Base-by-base conservation (phyloP, 2,329 filamentous ascomycete species). In the Trichoderma pleuroti region DNA sequence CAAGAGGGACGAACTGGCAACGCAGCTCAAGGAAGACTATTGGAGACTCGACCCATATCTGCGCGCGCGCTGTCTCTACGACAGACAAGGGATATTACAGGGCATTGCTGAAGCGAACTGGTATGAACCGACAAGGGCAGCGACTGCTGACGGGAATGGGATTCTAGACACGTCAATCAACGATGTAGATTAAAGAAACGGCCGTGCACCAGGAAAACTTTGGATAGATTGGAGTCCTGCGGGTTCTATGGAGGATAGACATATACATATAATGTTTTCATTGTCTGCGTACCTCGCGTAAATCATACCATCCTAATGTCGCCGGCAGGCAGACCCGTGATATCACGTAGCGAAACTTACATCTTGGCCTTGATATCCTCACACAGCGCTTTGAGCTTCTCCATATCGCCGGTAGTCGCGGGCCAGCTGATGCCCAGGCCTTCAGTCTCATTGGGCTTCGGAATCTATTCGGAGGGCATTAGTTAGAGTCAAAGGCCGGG, bases 311-410 rank as follows among this genome's bases (percentile, higher is more conserved):
- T 49, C 39, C 26, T 36, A 18, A 34, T 61, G 6, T 7, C 5
- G 21, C 34, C 30, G 14, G 34, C 5, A 10, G 8, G 36, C 21
- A 59, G 16, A 28, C 28, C n/a, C 24, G 21, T 60, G n/a, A n/a
- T 28, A 36, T 24, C 9, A 21, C 5, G 36, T 2, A 4, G 26
- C 6, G 8, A 46, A 18, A 39, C 42, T 81, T 85, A 97, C 87
- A 98, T 95, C 86, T 94, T 97, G 18, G 91, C 83, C 87, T 97
- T 97, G 78, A 99, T 86, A 69, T 97, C 92, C 80, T 95, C 93
- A 72, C 88, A 86, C 72, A 97, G 84, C 73, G 88, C 88, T 86
- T 94, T 93, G 76, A 99, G 84, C 79, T 90, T 88, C 1, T 93
- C 92, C 91, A 96, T 97, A 76, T 97, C 91, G 2, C 87, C 87